Conservation (phyloP, 2,329 filamentous ascomycete genomes). For the Sarocladium oryzae region DNA sequence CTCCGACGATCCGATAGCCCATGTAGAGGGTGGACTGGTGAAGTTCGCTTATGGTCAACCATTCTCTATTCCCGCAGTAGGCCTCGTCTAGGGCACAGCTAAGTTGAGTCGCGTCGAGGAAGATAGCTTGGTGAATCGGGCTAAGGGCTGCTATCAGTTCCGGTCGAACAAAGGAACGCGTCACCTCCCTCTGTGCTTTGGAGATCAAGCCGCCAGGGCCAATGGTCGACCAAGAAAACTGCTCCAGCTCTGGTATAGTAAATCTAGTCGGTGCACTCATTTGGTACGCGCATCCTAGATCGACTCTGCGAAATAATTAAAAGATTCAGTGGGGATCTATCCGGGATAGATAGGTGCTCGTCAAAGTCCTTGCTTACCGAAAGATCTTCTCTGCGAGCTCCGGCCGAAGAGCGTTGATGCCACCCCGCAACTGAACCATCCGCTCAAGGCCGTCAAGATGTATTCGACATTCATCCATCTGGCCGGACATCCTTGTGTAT, state of each 20-base stretch:
- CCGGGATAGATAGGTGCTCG: not conserved
- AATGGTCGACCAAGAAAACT: not conserved
- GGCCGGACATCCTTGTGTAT: constrained; percentile 2
- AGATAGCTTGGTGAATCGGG: not conserved
- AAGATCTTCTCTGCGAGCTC: constrained; percentile 5
- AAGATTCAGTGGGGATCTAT: not conserved
- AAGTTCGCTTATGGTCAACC: not conserved
- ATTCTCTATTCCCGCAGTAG: not conserved
- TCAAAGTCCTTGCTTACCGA: not conserved
- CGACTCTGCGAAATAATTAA: not conserved
- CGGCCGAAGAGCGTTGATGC: constrained; percentile 3
- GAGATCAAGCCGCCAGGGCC: not conserved
- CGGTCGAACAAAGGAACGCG: not conserved
- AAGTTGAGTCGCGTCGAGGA: constrained; percentile 5
- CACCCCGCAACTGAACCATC: constrained; percentile 3
- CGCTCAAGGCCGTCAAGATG: constrained; percentile 2
- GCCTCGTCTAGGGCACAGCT: constrained; percentile 1
- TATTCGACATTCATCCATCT: constrained; percentile 2
- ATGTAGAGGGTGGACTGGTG: constrained; percentile 1
- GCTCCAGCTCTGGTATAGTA: not conserved
- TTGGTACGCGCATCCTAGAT: constrained; percentile 3
- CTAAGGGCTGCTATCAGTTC: not conserved
- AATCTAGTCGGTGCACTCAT: not conserved
- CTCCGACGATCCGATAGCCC: not conserved
- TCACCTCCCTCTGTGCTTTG: not conserved